A percentile compares a stretch with the other conserved stretches of the same genome.
Evolutionary conservation across 2,329 filamentous ascomycete genomes (phyloP).

Genomic region (Trichoderma asperellum): DNA sequence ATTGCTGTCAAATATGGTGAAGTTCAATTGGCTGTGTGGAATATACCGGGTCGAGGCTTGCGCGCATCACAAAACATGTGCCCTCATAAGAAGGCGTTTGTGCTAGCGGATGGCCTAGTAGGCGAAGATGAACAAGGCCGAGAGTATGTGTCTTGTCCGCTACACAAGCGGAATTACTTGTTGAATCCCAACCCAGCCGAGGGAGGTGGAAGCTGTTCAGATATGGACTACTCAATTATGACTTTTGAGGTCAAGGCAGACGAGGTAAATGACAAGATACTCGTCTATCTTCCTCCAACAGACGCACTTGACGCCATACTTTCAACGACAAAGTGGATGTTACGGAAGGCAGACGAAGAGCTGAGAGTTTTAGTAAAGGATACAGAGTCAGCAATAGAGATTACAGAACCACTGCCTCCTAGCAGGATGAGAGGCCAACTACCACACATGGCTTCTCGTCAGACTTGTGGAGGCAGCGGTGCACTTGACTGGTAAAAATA

Average conservation of each 20-base stretch:
- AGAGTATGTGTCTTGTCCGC: constrained; percentile 71
- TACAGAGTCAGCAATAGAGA: background rate
- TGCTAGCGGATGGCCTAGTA: constrained; percentile 83
- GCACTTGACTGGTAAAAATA: constrained; percentile 9
- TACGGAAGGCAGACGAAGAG: constrained; percentile 68
- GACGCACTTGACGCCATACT: constrained; percentile 79
- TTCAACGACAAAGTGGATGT: constrained; percentile 77
- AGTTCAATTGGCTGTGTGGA: constrained; percentile 87
- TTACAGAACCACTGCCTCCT: background rate
- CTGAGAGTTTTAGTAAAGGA: background rate
- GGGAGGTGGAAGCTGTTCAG: constrained; percentile 64
- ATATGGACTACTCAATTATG: constrained; percentile 75
- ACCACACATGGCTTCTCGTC: background rate
- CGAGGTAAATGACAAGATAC: constrained; percentile 76
- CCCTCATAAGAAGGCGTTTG: constrained; percentile 87
- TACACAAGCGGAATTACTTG: constrained; percentile 81
- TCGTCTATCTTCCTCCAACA: constrained; percentile 77
- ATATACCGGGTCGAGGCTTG: constrained; percentile 73
- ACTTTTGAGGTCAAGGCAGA: constrained; percentile 79
- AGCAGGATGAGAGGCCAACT: background rate
- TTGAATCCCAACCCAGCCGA: constrained; percentile 70
- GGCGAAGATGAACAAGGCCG: constrained; percentile 59
- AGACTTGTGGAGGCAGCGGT: background rate
- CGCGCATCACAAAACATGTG: constrained; percentile 95
- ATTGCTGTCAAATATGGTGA: constrained; percentile 83